These are phyloP conservation scores for Schoenoplectus triqueter DNA, from an alignment of 202 grass and related monocot genomes.

Conservation along the genomic window DNA sequence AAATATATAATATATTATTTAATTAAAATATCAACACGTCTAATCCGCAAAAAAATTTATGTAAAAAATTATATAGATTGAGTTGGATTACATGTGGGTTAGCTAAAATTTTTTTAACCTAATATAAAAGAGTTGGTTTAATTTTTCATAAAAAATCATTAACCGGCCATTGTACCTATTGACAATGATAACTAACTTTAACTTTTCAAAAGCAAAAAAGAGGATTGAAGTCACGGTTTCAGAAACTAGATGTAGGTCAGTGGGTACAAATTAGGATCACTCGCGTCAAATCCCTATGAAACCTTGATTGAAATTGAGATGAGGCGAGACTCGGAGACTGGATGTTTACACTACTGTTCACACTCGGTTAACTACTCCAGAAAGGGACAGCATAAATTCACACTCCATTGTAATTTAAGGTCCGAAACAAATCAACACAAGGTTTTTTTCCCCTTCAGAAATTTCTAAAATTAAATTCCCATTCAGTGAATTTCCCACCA, in stretches of 20 bases:
- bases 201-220: not conserved
- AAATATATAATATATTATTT: too few relatives aligned
- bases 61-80: too few relatives aligned
- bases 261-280: constrained; percentile 10
- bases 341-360: not conserved
- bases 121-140: too few relatives aligned
- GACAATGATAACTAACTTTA: not conserved
- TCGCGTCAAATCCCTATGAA: not conserved
- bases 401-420: not conserved
- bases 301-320: constrained; percentile 24
- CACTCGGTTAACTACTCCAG: not conserved
- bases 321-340: not conserved
- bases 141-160: too few relatives aligned
- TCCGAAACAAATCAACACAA: not conserved
- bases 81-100: too few relatives aligned
- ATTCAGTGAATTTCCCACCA: constrained; percentile 7
- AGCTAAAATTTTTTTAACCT: too few relatives aligned
- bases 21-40: too few relatives aligned
- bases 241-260: not conserved
- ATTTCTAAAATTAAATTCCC: constrained; percentile 1
- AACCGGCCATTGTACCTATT: too few relatives aligned
- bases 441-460: not conserved
- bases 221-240: constrained; percentile 17
- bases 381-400: not conserved
- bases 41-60: too few relatives aligned